Base-by-base conservation (phyloP, 305 asterid genomes). In the Caryopteris hybrid region DNA sequence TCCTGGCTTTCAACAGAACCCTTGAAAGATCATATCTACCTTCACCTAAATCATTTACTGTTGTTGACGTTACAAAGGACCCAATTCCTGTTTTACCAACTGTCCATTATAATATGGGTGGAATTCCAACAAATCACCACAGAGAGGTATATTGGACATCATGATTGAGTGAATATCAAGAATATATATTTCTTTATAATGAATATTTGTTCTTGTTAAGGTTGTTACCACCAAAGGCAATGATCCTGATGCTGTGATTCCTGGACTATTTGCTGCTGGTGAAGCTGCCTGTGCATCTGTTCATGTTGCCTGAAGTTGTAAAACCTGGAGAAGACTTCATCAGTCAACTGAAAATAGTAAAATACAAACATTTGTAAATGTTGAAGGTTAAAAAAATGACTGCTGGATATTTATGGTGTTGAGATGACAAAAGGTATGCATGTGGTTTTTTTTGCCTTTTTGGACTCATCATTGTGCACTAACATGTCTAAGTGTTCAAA, bases 211-310 rank as follows among this genome's bases (percentile, higher is more conserved):
- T 80, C 59, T 42, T 70, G 25, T 80, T 66, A 76, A 94, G 99
- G 99, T 84, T 62, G 91, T 94, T 72, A 86, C 95, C 56, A 75
- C 84, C 80, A 86, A 82, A 83, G 95, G 88, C 46, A 78, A 84
- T 64, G 73, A 94, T 82, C 88, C 96, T 46, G 99, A 93, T 79
- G 65, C 83, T 55, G 83, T 88, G 58, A 53, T 89, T 71, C 96
- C 97, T 57, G 99, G 99, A 43, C 84, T 94, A 43, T 86, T 89
- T 82, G 99, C 99, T 84, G 98, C 99, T 79, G 99, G 99, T 56
- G 99, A 94, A 80, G 98, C 99, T 68, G 96, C 99, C 47, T 91
- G 99, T 74, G 99, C 99, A 61, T 94, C 99, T 36, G 99, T 94
- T 75, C 99, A 94, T 41, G 99, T 94, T 14, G 98, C n/a, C n/a